A percentile compares a stretch with the other conserved stretches of the same genome.
These are phyloP conservation scores for Microcos paniculata DNA, from an alignment of 345 rosid species.

Conservation along the genomic window DNA sequence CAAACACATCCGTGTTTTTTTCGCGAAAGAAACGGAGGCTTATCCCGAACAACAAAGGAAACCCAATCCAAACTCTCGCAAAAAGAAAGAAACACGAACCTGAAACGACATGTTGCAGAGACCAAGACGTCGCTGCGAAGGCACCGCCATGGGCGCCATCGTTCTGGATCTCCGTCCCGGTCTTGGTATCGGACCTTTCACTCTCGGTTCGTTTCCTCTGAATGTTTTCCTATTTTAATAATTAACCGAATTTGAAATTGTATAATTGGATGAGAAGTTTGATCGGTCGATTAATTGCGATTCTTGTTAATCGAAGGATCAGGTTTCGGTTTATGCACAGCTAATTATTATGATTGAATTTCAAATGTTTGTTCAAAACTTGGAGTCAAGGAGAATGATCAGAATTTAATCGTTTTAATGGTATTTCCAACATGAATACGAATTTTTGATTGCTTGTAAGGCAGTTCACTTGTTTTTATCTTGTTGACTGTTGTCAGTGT, in stretches of 20 bases:
- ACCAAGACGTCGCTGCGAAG: slow-evolving; percentile 80
- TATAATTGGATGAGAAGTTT: neutral
- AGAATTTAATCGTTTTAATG: neutral
- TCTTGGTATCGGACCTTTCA: slow-evolving; percentile 84
- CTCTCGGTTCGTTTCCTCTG: slow-evolving; percentile 55
- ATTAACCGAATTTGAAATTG: neutral
- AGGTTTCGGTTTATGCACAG: too few relatives aligned
- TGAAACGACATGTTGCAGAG: slow-evolving; percentile 49
- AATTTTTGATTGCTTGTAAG: neutral
- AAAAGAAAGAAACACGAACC: neutral
- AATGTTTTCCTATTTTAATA: neutral
- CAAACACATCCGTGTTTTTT: neutral
- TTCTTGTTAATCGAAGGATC: neutral
- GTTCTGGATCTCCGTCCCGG: slow-evolving; percentile 96
- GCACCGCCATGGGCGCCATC: slow-evolving; percentile 97
- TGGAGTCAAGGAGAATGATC: neutral
- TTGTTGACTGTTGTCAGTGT: neutral
- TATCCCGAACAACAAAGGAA: neutral
- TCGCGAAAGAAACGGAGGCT: neutral
- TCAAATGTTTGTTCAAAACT: neutral
- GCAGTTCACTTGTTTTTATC: slow-evolving; percentile 6
- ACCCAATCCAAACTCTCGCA: neutral
- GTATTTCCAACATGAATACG: neutral
- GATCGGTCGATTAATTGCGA: neutral
- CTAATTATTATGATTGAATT: neutral